Evolutionary conservation across 805 yeast genomes (phyloP).

Genomic region (Myxozyma nipponensis): DNA sequence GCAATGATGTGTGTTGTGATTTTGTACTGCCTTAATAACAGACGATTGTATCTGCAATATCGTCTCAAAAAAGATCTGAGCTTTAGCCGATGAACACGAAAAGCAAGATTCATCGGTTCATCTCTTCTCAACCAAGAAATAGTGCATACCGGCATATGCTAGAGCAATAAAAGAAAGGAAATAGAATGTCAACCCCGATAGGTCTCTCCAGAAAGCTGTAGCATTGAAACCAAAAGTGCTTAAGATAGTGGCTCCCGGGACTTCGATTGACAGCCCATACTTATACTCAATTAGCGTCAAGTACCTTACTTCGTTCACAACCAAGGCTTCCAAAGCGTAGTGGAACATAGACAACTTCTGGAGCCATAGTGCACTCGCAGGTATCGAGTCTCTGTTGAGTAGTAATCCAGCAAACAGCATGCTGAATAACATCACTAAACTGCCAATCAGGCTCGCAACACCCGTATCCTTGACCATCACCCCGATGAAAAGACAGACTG

Average conservation of each 20-base stretch:
- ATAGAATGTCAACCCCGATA: constrained; percentile 55
- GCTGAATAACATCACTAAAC: constrained; percentile 76
- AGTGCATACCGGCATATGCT: constrained; percentile 74
- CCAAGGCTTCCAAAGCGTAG: constrained; percentile 89
- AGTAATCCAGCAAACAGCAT: constrained; percentile 90
- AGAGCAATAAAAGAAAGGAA: constrained; percentile 53
- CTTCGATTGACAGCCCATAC: constrained; percentile 89
- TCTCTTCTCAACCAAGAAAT: constrained; percentile 70
- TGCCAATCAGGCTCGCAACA: constrained; percentile 86
- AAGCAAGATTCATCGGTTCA: no score
- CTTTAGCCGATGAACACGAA: no score
- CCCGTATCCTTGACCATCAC: constrained; percentile 84
- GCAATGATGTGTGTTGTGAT: no score
- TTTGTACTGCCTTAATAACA: no score
- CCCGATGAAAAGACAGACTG: constrained; percentile 83
- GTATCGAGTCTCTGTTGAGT: constrained; percentile 53
- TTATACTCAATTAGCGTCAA: constrained; percentile 80
- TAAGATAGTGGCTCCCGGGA: constrained; percentile 95
- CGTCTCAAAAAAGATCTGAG: no score
- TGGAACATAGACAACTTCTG: constrained; percentile 89
- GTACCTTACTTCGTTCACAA: constrained; percentile 88
- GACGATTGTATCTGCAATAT: no score
- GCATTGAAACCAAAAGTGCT: constrained; percentile 94
- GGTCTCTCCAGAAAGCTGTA: constrained; percentile 66
- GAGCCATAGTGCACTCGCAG: constrained; percentile 54